A percentile compares a stretch with the other conserved stretches of the same genome.
These are phyloP conservation scores for Amphichorda felina DNA, from an alignment of 2,329 filamentous ascomycete genomes.

Conservation along the genomic window DNA sequence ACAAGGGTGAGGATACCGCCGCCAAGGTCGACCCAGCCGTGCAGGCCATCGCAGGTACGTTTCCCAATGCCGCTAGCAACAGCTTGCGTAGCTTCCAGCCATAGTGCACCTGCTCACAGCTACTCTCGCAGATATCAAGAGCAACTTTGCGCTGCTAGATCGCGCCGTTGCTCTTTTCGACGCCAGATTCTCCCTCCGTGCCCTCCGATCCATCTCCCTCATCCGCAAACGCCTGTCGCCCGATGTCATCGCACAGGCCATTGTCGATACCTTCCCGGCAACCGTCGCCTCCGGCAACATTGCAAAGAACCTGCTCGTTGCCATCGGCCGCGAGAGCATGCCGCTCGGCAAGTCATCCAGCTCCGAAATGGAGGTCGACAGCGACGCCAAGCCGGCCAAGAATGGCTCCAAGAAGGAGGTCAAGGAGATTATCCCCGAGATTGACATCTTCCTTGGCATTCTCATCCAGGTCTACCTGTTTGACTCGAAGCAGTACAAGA, in stretches of 20 bases:
- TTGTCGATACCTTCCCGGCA: constrained; percentile 67
- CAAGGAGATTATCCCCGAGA: constrained; percentile 75
- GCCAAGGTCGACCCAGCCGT: constrained; percentile 47
- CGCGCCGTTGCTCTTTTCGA: constrained; percentile 90
- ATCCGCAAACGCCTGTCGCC: constrained; percentile 83
- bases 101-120: background rate
- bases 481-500: constrained; percentile 70
- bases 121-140: constrained; percentile 66
- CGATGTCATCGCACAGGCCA: constrained; percentile 69
- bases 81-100: too few relatives aligned
- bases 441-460: constrained; percentile 82
- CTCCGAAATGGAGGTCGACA: constrained; percentile 64
- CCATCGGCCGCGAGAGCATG: constrained; percentile 55
- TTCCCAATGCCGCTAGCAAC: background rate
- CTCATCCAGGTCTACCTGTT: constrained; percentile 79
- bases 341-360: constrained; percentile 45
- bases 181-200: constrained; percentile 85
- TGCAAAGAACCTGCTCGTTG: constrained; percentile 58
- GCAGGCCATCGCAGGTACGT: constrained; percentile 48
- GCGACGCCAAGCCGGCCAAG: constrained; percentile 35
- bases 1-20: constrained; percentile 39
- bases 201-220: constrained; percentile 88
- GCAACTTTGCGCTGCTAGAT: constrained; percentile 84
- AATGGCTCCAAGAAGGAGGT: constrained; percentile 50
- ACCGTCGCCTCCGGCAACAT: constrained; percentile 47